Conservation (phyloP, 805 yeast genomes). For the Candida endomychidarum region DNA sequence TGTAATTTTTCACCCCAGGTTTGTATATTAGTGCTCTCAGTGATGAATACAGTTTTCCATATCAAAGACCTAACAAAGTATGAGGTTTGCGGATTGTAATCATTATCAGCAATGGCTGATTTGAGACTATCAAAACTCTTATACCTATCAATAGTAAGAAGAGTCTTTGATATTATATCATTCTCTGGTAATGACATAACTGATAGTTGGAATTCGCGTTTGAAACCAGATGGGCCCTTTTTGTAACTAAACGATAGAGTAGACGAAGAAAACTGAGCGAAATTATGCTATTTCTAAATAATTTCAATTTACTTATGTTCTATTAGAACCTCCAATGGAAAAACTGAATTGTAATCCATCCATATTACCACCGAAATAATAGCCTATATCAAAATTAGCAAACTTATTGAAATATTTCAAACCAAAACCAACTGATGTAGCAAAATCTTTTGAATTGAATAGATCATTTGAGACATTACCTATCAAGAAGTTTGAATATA, state of each 20-base stretch:
- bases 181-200: constrained; percentile 25
- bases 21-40: constrained; percentile 35
- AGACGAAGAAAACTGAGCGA: not conserved
- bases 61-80: constrained; percentile 32
- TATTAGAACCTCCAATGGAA: constrained; percentile 39
- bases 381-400: constrained; percentile 45
- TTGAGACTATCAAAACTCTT: constrained; percentile 27
- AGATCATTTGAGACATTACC: constrained; percentile 52
- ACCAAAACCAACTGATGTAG: constrained; percentile 35
- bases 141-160: constrained; percentile 36
- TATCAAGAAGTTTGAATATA: constrained; percentile 64
- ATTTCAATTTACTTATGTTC: not conserved
- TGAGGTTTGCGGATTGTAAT: constrained; percentile 23
- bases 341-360: constrained; percentile 41
- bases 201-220: not conserved
- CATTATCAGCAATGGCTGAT: constrained; percentile 27
- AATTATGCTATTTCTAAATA: constrained; percentile 2
- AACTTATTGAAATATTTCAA: constrained; percentile 37
- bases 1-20: constrained; percentile 32
- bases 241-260: not conserved
- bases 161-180: constrained; percentile 34
- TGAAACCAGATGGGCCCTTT: not conserved
- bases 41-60: constrained; percentile 39
- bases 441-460: constrained; percentile 21
- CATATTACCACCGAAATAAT: constrained; percentile 35